These are phyloP conservation scores for Streptanthus diversifolius DNA, from an alignment of 345 rosid species.

Conservation along the genomic window DNA sequence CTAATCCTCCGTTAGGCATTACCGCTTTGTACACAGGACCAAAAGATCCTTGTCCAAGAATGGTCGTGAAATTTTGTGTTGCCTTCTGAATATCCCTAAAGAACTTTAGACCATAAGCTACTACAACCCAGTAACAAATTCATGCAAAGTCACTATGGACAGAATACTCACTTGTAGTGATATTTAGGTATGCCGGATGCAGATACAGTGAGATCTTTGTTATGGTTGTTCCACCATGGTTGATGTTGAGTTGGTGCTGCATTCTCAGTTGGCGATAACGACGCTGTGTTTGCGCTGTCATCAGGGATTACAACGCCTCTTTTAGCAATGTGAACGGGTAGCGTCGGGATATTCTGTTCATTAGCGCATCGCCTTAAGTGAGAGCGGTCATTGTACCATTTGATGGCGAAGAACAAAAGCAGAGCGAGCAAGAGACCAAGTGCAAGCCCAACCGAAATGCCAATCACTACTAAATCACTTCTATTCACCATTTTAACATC, in stretches of 20 bases:
- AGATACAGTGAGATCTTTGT: constrained; percentile 64
- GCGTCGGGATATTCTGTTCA: constrained; percentile 53
- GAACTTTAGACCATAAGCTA: constrained; percentile 15
- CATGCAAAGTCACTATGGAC: not conserved
- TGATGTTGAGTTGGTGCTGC: constrained; percentile 35
- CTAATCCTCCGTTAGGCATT: constrained; percentile 58
- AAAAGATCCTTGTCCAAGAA: constrained; percentile 88
- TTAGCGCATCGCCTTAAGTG: constrained; percentile 44
- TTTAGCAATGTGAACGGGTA: constrained; percentile 74
- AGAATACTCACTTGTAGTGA: constrained; percentile 68
- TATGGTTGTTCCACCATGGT: constrained; percentile 57
- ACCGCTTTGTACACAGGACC: constrained; percentile 92
- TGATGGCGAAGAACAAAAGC: constrained; percentile 47
- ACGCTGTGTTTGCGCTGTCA: constrained; percentile 45
- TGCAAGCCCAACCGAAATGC: constrained; percentile 70
- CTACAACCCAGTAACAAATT: not conserved
- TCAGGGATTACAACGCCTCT: constrained; percentile 54
- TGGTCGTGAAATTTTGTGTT: constrained; percentile 74
- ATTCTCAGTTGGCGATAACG: constrained; percentile 13
- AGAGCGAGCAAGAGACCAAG: constrained; percentile 76
- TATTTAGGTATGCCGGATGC: constrained; percentile 75
- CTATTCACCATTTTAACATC: constrained; percentile 54
- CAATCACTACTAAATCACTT: constrained; percentile 48
- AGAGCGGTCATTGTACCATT: constrained; percentile 64
- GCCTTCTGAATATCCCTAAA: constrained; percentile 96